phyloP scores from a whole-genome alignment of 208 protist species.

The Crithidia acanthocephali region DNA sequence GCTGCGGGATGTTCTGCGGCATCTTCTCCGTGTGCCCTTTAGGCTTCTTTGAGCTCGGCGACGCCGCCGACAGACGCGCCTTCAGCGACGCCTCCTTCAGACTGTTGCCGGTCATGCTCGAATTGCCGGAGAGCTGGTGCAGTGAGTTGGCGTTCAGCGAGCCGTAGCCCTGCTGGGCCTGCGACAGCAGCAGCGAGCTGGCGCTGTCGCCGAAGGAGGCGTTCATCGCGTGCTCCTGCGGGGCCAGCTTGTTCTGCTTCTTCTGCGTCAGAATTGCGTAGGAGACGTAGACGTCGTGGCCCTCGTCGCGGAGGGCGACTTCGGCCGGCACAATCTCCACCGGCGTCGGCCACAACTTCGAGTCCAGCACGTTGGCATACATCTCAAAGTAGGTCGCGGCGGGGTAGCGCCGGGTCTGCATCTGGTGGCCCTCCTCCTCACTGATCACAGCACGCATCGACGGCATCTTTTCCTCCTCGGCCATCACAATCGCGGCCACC shows the following conservation, averaged over 20 bases:
- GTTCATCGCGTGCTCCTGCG: constrained; percentile 44
- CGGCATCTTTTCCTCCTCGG: constrained; percentile 58
- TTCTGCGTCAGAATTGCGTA: constrained; percentile 75
- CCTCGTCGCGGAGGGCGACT: constrained; percentile 64
- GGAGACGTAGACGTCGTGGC: constrained; percentile 77
- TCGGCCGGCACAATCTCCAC: constrained; percentile 76
- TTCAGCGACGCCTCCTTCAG: constrained; percentile 21
- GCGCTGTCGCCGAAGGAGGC: constrained; percentile 48
- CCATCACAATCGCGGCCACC: constrained; percentile 53
- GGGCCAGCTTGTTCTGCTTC: constrained; percentile 63
- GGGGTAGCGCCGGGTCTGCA: constrained; percentile 53
- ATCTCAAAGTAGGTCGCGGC: constrained; percentile 71
- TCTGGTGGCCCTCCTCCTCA: constrained; percentile 25
- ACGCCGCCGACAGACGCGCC: neutral
- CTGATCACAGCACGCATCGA: constrained; percentile 52
- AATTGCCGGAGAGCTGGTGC: constrained; percentile 58
- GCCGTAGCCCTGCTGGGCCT: constrained; percentile 80
- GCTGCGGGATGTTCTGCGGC: constrained; percentile 42
- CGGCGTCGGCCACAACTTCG: constrained; percentile 80
- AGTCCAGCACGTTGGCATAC: constrained; percentile 76
- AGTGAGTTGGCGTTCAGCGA: constrained; percentile 86
- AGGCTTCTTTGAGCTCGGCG: constrained; percentile 13
- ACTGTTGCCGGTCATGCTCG: constrained; percentile 50
- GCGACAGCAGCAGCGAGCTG: constrained; percentile 53
- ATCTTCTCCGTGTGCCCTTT: constrained; percentile 30